Conservation (phyloP, 2,329 filamentous ascomycete genomes). For the Colletotrichum aenigma region DNA sequence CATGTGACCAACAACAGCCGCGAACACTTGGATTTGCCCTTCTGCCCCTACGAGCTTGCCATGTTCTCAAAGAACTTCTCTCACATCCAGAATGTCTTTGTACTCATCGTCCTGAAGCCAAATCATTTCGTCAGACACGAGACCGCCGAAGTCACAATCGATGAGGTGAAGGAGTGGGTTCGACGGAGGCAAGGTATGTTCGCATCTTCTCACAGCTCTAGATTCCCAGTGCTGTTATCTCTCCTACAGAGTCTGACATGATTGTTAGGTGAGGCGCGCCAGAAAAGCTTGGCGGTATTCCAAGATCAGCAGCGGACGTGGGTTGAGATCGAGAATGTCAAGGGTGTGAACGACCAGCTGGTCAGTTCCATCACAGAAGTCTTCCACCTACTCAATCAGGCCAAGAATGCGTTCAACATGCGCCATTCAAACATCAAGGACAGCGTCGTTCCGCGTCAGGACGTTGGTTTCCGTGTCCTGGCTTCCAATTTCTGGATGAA, state of each 20-base stretch:
- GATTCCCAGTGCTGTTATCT: not conserved
- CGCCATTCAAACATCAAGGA: not conserved
- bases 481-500: not conserved
- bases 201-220: not conserved
- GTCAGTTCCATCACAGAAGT: not conserved
- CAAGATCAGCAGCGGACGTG: not conserved
- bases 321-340: not conserved
- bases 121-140: not conserved
- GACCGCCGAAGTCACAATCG: not conserved
- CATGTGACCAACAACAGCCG: not conserved
- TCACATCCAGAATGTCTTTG: not conserved
- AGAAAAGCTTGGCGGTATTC: not conserved
- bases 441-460: not conserved
- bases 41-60: not conserved
- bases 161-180: not conserved
- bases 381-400: not conserved
- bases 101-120: not conserved
- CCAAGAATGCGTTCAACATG: not conserved
- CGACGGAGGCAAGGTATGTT: not conserved
- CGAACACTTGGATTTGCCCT: not conserved
- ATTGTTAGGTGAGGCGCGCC: not conserved
- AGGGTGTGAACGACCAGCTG: not conserved
- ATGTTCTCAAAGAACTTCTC: not conserved
- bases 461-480: not conserved
- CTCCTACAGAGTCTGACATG: not conserved